Conservation (phyloP, 768 basidiomycete genomes). For the Mycena haematopus region DNA sequence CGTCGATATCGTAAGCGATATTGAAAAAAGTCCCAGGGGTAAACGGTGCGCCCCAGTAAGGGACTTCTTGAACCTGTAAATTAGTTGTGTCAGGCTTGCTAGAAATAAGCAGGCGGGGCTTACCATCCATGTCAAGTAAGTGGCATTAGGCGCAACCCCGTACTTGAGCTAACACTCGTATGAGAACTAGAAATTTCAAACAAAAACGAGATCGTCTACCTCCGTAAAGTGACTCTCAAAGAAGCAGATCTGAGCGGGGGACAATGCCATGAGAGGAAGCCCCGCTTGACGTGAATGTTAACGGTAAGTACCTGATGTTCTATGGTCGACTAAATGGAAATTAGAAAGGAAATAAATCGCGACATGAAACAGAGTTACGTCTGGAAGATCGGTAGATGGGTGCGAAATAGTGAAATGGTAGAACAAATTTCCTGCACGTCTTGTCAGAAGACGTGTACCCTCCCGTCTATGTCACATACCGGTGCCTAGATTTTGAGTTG, state of each 20-base stretch:
- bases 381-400: conserved; percentile 54
- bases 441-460: no score
- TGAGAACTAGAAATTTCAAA: neutral
- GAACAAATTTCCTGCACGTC: conserved; percentile 54
- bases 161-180: conserved; percentile 53
- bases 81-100: neutral
- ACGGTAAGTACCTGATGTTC: conserved; percentile 64
- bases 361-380: conserved; percentile 42
- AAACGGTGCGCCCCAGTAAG: conserved; percentile 59
- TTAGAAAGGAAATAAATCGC: neutral
- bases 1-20: conserved; percentile 71
- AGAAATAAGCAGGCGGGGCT: neutral
- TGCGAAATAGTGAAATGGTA: conserved; percentile 68
- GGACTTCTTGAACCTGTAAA: conserved; percentile 39
- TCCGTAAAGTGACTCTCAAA: conserved; percentile 72
- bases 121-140: conserved; percentile 59
- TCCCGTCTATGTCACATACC: conserved; percentile 48
- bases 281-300: neutral
- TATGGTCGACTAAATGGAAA: conserved; percentile 45
- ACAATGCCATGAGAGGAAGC: neutral
- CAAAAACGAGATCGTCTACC: conserved; percentile 34
- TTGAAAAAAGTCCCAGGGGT: conserved; percentile 64
- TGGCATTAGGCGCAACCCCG: conserved; percentile 56
- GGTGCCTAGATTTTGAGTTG: conserved; percentile 58
- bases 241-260: conserved; percentile 47